Evolutionary conservation across 1,284 basidiomycete species (phyloP).

Genomic region (Sanghuangporus weigelae): DNA sequence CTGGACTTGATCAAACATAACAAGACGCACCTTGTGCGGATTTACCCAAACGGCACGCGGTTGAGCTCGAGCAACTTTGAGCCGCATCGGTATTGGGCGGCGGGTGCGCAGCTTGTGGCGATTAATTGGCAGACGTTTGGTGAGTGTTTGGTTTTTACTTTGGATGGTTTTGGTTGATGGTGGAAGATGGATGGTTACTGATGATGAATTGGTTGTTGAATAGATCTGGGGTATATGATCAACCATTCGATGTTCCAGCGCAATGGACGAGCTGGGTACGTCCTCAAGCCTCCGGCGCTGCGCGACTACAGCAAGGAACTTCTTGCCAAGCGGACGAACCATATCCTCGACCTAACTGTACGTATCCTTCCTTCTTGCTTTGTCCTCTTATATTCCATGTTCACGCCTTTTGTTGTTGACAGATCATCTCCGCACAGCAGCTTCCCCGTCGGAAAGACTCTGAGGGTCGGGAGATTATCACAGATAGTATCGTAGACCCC

Average conservation of each 20-base stretch:
- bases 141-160: constrained; percentile 32
- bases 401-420: constrained; percentile 10
- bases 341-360: constrained; percentile 63
- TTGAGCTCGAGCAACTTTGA: constrained; percentile 87
- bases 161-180: background rate
- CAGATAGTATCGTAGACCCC: constrained; percentile 62
- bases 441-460: constrained; percentile 74
- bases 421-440: constrained; percentile 92
- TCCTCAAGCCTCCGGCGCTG: constrained; percentile 84
- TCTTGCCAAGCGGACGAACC: constrained; percentile 49
- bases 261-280: constrained; percentile 83
- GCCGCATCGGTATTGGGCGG: constrained; percentile 87
- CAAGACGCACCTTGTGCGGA: constrained; percentile 78
- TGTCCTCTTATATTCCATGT: background rate
- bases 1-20: constrained; percentile 87
- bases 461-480: constrained; percentile 54
- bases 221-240: constrained; percentile 84
- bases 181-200: background rate
- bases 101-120: constrained; percentile 91
- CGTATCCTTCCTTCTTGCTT: constrained; percentile 15
- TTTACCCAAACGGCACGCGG: constrained; percentile 85
- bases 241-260: constrained; percentile 94
- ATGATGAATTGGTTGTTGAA: constrained; percentile 2
- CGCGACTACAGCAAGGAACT: constrained; percentile 61
- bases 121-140: constrained; percentile 98